These are phyloP conservation scores for Arabidopsis suecica DNA, from an alignment of 345 rosid species.

Conservation along the genomic window DNA sequence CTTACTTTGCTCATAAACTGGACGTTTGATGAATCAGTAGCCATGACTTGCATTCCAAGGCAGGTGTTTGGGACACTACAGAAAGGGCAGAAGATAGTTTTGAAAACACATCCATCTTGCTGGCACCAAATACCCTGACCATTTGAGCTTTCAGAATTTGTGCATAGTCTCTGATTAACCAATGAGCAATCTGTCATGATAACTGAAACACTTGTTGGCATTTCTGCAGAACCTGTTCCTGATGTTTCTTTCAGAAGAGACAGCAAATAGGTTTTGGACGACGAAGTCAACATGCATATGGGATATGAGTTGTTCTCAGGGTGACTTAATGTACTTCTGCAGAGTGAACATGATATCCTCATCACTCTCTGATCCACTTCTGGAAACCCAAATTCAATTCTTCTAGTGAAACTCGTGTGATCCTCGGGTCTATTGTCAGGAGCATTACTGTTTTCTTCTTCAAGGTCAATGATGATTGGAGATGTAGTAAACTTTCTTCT, in stretches of 20 bases:
- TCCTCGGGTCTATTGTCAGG: constrained; percentile 40
- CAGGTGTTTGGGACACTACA: constrained; percentile 62
- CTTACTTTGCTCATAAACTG: constrained; percentile 74
- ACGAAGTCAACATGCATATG: constrained; percentile 56
- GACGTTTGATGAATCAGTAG: constrained; percentile 80
- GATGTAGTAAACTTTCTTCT: constrained; percentile 55
- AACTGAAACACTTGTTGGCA: constrained; percentile 55
- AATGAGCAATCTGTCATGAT: constrained; percentile 61
- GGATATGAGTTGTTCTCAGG: constrained; percentile 63
- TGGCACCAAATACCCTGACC: constrained; percentile 71
- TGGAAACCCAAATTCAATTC: constrained; percentile 59
- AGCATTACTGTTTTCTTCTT: constrained; percentile 39
- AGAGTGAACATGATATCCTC: constrained; percentile 63
- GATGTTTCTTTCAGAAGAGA: constrained; percentile 56
- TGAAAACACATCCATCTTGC: constrained; percentile 94
- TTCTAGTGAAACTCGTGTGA: constrained; percentile 47
- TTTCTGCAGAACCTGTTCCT: constrained; percentile 43
- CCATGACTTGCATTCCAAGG: constrained; percentile 82
- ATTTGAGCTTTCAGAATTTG: constrained; percentile 43
- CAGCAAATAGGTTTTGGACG: constrained; percentile 65
- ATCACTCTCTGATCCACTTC: constrained; percentile 54
- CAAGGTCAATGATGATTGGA: constrained; percentile 47
- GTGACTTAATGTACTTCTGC: constrained; percentile 67
- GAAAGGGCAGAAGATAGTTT: constrained; percentile 75
- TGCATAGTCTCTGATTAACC: constrained; percentile 60